Percentiles rank a stretch among this genome's conserved stretches.
phyloP scores from a whole-genome alignment of 306 rosid genomes.

The Crotalaria pallida region DNA sequence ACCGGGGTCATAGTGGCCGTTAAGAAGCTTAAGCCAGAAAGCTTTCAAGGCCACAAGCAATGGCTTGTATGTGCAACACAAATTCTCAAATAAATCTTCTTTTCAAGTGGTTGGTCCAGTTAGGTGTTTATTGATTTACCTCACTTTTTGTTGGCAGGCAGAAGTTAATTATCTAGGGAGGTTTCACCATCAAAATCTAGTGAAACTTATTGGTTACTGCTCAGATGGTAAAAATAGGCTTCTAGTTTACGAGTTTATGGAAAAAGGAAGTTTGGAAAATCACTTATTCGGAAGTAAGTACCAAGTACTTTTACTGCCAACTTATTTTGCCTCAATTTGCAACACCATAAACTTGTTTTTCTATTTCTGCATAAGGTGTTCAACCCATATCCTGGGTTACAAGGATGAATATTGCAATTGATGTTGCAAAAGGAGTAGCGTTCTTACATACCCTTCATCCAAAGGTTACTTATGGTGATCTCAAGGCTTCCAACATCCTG shows the following conservation, averaged over 20 bases:
- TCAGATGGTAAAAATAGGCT: slow-evolving; percentile 72
- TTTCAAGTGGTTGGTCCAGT: neutral
- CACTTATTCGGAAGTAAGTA: slow-evolving; percentile 84
- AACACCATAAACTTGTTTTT: neutral
- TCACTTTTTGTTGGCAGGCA: slow-evolving; percentile 43
- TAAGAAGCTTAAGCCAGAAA: slow-evolving; percentile 80
- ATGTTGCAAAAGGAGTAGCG: slow-evolving; percentile 70
- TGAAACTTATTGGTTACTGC: slow-evolving; percentile 88
- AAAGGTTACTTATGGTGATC: slow-evolving; percentile 83
- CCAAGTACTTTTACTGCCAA: neutral
- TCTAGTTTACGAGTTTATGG: slow-evolving; percentile 88
- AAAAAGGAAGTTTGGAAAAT: slow-evolving; percentile 84
- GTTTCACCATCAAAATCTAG: slow-evolving; percentile 80
- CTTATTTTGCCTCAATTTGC: neutral
- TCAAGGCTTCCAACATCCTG: slow-evolving; percentile 86
- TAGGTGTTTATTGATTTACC: neutral
- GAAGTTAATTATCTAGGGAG: slow-evolving; percentile 89
- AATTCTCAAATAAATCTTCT: slow-evolving; percentile 6
- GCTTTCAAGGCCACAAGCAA: slow-evolving; percentile 96
- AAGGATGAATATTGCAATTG: slow-evolving; percentile 66
- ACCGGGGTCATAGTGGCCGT: slow-evolving; percentile 83
- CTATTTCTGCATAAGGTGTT: slow-evolving; percentile 58
- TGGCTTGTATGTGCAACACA: slow-evolving; percentile 72
- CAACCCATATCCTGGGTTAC: slow-evolving; percentile 73
- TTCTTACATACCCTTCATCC: slow-evolving; percentile 68